phyloP scores from a whole-genome alignment of 192 early-diverging fungal genomes.

The Allomyces javanicus region DNA sequence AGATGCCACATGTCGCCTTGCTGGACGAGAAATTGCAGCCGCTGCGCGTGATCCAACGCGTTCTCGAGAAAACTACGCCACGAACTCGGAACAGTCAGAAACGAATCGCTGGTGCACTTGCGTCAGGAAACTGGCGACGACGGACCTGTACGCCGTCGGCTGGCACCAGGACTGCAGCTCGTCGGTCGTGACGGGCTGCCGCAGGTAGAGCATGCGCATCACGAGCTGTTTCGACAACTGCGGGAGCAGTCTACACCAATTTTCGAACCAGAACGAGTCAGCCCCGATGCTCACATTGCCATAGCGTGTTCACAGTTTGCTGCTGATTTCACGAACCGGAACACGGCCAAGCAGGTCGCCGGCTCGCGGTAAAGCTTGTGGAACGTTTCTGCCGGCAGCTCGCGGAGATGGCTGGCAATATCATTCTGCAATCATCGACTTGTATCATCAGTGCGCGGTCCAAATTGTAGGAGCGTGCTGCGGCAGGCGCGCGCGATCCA shows the following conservation, averaged over 20 bases:
- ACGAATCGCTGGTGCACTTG: not conserved
- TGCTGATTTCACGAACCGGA: constrained; percentile 28
- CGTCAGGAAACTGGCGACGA: not conserved
- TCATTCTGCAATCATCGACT: no score
- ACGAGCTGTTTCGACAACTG: constrained; percentile 71
- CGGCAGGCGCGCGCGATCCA: no score
- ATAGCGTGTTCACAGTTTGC: not conserved
- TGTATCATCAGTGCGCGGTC: no score
- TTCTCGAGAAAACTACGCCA: constrained; percentile 32
- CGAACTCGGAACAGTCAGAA: not conserved
- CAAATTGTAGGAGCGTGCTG: no score
- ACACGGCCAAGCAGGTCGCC: constrained; percentile 80
- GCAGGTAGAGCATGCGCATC: constrained; percentile 67
- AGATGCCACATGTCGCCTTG: constrained; percentile 30
- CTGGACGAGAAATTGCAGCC: constrained; percentile 45
- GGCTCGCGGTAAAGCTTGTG: constrained; percentile 67
- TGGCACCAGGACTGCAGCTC: constrained; percentile 15
- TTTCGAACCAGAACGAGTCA: constrained; percentile 2
- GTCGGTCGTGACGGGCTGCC: constrained; percentile 28
- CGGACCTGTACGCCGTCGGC: not conserved
- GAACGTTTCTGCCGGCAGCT: constrained; percentile 49
- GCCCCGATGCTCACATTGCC: not conserved
- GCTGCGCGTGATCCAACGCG: constrained; percentile 44
- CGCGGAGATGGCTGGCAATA: no score
- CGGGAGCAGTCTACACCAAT: constrained; percentile 34